Base-by-base conservation (phyloP, 345 rosid species). In the Capsella bursapastoris region DNA sequence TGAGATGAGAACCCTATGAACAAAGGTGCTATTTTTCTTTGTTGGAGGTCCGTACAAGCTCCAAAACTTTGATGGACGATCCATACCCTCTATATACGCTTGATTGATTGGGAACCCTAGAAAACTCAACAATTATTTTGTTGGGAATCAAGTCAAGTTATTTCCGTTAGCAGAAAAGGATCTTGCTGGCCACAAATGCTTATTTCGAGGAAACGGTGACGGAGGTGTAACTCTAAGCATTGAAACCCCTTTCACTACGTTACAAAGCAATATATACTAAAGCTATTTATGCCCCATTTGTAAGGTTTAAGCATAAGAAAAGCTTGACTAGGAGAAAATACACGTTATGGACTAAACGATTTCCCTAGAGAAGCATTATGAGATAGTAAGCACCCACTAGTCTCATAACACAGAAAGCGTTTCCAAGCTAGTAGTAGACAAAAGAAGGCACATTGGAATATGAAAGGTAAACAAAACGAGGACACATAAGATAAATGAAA, bases 221-320 rank as follows among this genome's bases (percentile, higher is more conserved):
- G 83, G 86, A 11, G 83, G 86, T 31, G 74, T 74, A 53, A 61
- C 72, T 47, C 57, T 80, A 2, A 82, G 85, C 77, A 77, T 70
- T 12, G 69, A 60, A 4, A 69, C 12, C 6, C 77, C 66, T 7
- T 79, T 79, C 75, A 82, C 83, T 18, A 76, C 55, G 1, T 70
- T 79, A 52, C 45, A 79, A 50, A 60, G 72, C 57, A 71, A 77
- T 57, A 34, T 83, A 45, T 80, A 77, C 66, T 22, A 22, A 22
- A 22, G 25, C 25, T 22, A 22, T 22, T 22, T 22, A 22, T 22
- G 25, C 2, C 25, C 25, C 25, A 22, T 22, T 22, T 1, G 25
- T 22, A 22, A 22, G 25, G 1, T 22, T 22, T 22, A 22, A 22
- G 25, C 25, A 22, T 22, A 22, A 22, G 25, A 22, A 22, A 22